phyloP scores from a whole-genome alignment of 2,329 filamentous ascomycete species.

The Hymenoscyphus fructigenus region DNA sequence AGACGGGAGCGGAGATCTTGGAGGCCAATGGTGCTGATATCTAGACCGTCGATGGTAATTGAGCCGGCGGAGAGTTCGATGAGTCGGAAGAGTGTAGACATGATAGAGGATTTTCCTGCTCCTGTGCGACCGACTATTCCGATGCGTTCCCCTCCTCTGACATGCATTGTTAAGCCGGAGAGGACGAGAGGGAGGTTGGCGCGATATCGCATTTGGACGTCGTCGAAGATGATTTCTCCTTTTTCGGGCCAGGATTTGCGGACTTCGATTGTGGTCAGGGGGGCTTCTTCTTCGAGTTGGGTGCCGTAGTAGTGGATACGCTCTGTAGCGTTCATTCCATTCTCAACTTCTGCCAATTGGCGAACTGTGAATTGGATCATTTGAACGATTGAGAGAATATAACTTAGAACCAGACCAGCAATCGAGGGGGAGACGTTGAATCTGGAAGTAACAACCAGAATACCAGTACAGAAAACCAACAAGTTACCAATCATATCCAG shows the following conservation, averaged over 20 bases:
- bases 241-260: conserved; percentile 78
- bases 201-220: conserved; percentile 79
- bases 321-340: conserved; percentile 97
- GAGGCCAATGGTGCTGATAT: conserved; percentile 72
- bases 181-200: conserved; percentile 70
- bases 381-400: conserved; percentile 89
- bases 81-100: conserved; percentile 78
- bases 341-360: conserved; percentile 92
- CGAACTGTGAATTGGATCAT: conserved; percentile 96
- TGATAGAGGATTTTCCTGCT: conserved; percentile 80
- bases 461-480: conserved; percentile 83
- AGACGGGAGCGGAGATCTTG: conserved; percentile 73
- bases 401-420: conserved; percentile 83
- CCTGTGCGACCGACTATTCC: conserved; percentile 81
- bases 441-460: conserved; percentile 87
- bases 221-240: conserved; percentile 75
- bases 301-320: conserved; percentile 88
- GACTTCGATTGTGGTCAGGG: conserved; percentile 73
- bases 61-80: conserved; percentile 62
- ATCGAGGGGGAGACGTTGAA: conserved; percentile 84
- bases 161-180: conserved; percentile 67
- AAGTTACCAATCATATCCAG: conserved; percentile 81
- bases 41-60: conserved; percentile 64
- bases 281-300: conserved; percentile 84
- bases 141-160: conserved; percentile 73